These are phyloP conservation scores for Mycosphaerelloides madeirae DNA, from an alignment of 2,329 filamentous ascomycete species.

Conservation along the genomic window DNA sequence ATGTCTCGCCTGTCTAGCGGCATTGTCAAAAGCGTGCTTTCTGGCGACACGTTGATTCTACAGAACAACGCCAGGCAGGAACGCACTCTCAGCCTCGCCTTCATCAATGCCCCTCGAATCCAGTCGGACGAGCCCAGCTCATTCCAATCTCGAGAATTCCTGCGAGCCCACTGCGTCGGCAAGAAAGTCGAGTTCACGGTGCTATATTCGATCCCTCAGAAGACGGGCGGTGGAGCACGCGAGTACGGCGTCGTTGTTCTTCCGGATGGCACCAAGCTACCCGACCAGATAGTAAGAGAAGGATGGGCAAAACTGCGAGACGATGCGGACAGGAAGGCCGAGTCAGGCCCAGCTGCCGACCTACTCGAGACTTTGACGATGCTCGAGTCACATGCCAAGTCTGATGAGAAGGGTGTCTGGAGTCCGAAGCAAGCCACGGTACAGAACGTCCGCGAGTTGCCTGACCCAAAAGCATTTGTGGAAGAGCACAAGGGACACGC, in stretches of 20 bases:
- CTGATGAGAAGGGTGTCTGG: conserved; percentile 78
- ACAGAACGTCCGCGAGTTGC: conserved; percentile 74
- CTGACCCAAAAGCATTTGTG: conserved; percentile 68
- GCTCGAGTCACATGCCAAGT: conserved; percentile 72
- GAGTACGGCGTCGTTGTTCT: conserved; percentile 83
- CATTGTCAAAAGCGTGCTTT: conserved; percentile 88
- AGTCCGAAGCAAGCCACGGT: conserved; percentile 61
- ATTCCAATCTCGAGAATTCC: conserved; percentile 90
- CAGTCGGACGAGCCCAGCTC: conserved; percentile 61
- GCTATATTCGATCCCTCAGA: conserved; percentile 78
- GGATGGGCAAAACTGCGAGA: conserved; percentile 93
- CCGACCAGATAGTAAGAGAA: conserved; percentile 77
- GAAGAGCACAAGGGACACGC: conserved; percentile 80
- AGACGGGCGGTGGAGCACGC: conserved; percentile 55
- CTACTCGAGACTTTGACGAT: conserved; percentile 73
- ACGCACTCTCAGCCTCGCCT: conserved; percentile 83
- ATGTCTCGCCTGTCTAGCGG: conserved; percentile 51
- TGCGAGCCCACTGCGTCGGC: conserved; percentile 77
- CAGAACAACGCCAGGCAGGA: conserved; percentile 78
- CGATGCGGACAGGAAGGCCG: conserved; percentile 87
- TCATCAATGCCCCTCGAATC: conserved; percentile 75
- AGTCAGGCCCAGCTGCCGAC: conserved; percentile 66
- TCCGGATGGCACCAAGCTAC: conserved; percentile 69
- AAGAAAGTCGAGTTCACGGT: conserved; percentile 82
- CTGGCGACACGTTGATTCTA: conserved; percentile 86